Conservation (phyloP, 495 filamentous ascomycete species). For the Hypoxylon fragiforme region DNA sequence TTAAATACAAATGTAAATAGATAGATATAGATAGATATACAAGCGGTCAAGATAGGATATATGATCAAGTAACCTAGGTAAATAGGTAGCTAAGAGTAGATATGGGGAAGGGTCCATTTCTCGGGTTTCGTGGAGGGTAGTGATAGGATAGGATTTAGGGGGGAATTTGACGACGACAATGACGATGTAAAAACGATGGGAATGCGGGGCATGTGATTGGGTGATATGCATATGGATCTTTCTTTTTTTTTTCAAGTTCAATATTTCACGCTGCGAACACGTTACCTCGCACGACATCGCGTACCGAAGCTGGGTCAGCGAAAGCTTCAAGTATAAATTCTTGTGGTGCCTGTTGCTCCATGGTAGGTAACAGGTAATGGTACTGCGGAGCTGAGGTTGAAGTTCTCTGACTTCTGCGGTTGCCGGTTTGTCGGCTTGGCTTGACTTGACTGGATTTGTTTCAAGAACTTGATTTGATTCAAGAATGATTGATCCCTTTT, state of each 20-base stretch:
- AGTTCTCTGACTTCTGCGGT: too few relatives aligned
- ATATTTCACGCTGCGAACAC: background rate
- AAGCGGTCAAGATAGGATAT: background rate
- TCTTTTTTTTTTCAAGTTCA: constrained; percentile 5
- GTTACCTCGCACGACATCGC: constrained; percentile 89
- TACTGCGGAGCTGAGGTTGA: too few relatives aligned
- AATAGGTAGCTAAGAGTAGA: constrained; percentile 9
- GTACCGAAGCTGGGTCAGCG: constrained; percentile 77
- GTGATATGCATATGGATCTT: background rate
- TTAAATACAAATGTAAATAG: background rate
- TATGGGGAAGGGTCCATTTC: constrained; percentile 10
- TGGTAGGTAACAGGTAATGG: too few relatives aligned
- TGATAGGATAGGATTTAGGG: constrained; percentile 9
- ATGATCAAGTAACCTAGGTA: constrained; percentile 4
- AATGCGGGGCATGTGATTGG: constrained; percentile 31
- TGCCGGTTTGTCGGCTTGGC: background rate
- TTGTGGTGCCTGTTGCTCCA: constrained; percentile 64
- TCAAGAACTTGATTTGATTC: too few relatives aligned
- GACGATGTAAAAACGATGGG: background rate
- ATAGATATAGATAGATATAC: background rate
- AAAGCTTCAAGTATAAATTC: constrained; percentile 86
- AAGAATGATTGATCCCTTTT: too few relatives aligned
- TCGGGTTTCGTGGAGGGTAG: constrained; percentile 11
- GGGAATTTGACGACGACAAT: constrained; percentile 7
- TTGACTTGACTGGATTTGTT: too few relatives aligned